These are phyloP conservation scores for Corymbia citriodora DNA, from an alignment of 441 rosid genomes.

Conservation along the genomic window DNA sequence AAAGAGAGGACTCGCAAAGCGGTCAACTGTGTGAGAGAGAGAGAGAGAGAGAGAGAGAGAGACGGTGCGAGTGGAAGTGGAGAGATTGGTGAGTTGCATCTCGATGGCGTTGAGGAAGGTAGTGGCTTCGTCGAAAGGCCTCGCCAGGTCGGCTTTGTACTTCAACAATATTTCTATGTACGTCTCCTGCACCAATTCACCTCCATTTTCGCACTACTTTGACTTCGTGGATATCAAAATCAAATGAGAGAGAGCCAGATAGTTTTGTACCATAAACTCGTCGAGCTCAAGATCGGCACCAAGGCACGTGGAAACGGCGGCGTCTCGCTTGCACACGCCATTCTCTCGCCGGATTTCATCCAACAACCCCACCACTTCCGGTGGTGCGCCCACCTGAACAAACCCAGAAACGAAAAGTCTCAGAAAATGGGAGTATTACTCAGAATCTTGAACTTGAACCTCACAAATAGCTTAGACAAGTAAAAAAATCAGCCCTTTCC, in stretches of 20 bases:
- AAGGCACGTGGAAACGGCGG: constrained; percentile 18
- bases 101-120: constrained; percentile 73
- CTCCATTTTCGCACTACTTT: background rate
- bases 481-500: background rate
- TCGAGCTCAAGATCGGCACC: constrained; percentile 93
- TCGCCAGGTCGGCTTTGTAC: constrained; percentile 79
- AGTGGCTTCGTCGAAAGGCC: constrained; percentile 86
- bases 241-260: background rate
- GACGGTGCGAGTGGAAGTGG: constrained; percentile 41
- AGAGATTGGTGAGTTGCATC: constrained; percentile 76
- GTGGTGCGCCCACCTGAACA: constrained; percentile 84
- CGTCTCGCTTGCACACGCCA: constrained; percentile 31
- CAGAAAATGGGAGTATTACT: background rate
- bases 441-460: background rate
- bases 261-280: constrained; percentile 46
- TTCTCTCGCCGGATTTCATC: constrained; percentile 67
- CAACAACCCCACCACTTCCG: constrained; percentile 59
- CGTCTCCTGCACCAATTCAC: constrained; percentile 39
- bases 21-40: background rate
- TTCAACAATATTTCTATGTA: constrained; percentile 71
- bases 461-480: background rate
- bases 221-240: background rate
- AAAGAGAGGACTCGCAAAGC: background rate
- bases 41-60: background rate
- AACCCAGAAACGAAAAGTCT: background rate